Conservation (phyloP, 257 asterid genomes). For the Solanum clarkiae region DNA sequence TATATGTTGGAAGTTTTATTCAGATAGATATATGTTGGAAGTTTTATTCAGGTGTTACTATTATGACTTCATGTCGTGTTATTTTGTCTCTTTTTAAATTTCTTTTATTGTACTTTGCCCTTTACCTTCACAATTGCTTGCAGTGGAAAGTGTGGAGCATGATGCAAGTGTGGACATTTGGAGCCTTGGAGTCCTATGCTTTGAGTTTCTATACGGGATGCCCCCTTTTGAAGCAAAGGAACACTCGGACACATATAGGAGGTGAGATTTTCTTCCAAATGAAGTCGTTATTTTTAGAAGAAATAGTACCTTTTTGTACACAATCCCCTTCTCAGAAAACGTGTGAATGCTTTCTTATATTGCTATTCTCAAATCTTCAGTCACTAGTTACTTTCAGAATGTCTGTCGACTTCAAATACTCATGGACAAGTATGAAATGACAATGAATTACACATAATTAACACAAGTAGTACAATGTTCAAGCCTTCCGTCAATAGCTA, state of each 20-base stretch:
- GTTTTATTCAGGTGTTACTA: neutral
- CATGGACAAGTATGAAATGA: neutral
- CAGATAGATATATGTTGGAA: neutral
- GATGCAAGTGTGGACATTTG: conserved; percentile 92
- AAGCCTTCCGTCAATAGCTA: neutral
- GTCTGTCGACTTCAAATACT: neutral
- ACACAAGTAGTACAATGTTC: neutral
- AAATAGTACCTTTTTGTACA: neutral
- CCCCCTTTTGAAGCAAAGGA: conserved; percentile 98
- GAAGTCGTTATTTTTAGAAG: neutral
- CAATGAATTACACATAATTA: neutral
- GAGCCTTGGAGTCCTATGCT: conserved; percentile 96
- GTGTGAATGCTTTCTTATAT: neutral
- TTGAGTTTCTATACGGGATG: conserved; percentile 82
- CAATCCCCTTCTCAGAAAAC: neutral
- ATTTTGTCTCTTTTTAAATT: neutral
- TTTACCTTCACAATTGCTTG: neutral
- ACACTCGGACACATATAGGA: conserved; percentile 86
- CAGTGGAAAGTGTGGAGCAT: conserved; percentile 95
- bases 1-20: neutral
- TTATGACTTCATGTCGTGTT: neutral
- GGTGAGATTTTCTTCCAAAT: conserved; percentile 26
- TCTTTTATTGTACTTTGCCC: too few relatives aligned
- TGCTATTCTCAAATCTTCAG: neutral
- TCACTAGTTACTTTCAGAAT: neutral